These are phyloP conservation scores for Chaetothyriales sp. DNA, from an alignment of 2,329 filamentous ascomycete genomes.

Conservation along the genomic window DNA sequence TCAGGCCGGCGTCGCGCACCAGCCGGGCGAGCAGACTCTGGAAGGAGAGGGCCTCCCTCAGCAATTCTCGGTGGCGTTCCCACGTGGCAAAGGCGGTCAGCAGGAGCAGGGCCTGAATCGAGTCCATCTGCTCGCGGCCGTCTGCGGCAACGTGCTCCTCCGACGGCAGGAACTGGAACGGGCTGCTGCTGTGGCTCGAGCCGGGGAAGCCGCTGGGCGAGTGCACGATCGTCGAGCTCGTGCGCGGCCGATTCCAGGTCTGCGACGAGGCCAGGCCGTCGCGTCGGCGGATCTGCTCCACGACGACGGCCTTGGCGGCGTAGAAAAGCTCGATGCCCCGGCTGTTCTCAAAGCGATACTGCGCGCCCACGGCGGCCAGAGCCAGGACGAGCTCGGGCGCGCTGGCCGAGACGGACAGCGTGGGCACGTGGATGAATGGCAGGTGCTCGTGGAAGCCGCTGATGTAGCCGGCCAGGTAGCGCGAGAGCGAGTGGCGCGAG, in stretches of 20 bases:
- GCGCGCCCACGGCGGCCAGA: slow-evolving; percentile 37
- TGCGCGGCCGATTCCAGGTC: slow-evolving; percentile 30
- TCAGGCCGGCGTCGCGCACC: slow-evolving; percentile 40
- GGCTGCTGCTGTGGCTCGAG: slow-evolving; percentile 31
- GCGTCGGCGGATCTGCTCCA: slow-evolving; percentile 37
- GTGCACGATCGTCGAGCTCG: slow-evolving; percentile 25
- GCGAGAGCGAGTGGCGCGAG: slow-evolving; percentile 34
- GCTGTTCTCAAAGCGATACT: slow-evolving; percentile 36
- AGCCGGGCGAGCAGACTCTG: slow-evolving; percentile 44
- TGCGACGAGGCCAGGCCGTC: slow-evolving; percentile 33
- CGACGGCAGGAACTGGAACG: slow-evolving; percentile 25
- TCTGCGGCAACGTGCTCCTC: slow-evolving; percentile 22
- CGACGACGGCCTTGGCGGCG: slow-evolving; percentile 41
- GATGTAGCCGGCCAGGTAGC: slow-evolving; percentile 39
- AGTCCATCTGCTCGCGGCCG: slow-evolving; percentile 35
- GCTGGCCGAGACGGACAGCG: slow-evolving; percentile 31
- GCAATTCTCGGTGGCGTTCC: slow-evolving; percentile 43
- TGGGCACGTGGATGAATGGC: slow-evolving; percentile 39
- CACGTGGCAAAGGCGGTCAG: slow-evolving; percentile 49
- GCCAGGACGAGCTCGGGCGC: slow-evolving; percentile 38
- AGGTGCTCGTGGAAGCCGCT: slow-evolving; percentile 39
- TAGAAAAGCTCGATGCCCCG: slow-evolving; percentile 45
- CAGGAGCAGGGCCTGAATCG: slow-evolving; percentile 37
- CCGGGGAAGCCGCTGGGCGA: slow-evolving; percentile 27
- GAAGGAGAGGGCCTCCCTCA: slow-evolving; percentile 44